Percentiles rank a stretch among this genome's conserved stretches.
Conservation (phyloP, 352 stramenopile species). For the Globisporangium camurandrum region DNA sequence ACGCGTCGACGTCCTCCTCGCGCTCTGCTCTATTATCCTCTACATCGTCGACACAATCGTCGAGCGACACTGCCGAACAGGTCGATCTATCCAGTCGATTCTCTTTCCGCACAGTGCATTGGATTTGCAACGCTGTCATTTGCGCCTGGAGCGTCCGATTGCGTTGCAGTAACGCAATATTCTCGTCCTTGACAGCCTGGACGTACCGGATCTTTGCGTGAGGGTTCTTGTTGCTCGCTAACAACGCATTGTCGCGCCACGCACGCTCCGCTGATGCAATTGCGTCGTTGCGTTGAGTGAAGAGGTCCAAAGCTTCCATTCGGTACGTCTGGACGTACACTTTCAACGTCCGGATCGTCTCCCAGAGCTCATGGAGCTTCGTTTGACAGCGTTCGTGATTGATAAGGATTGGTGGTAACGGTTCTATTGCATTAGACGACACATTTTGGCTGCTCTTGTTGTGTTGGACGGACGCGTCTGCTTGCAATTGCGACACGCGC, state of each 20-base stretch:
- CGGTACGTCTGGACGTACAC: slow-evolving; percentile 56
- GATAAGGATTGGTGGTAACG: slow-evolving; percentile 1
- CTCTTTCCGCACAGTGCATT: slow-evolving; percentile 2
- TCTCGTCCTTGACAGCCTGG: slow-evolving; percentile 63
- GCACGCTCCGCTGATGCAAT: slow-evolving; percentile 42
- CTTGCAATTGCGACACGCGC: background rate
- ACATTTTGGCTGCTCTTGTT: too few relatives aligned
- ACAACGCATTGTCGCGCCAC: slow-evolving; percentile 44
- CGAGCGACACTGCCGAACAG: too few relatives aligned
- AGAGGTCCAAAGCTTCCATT: slow-evolving; percentile 38
- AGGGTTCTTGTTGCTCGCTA: slow-evolving; percentile 53
- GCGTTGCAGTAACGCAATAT: slow-evolving; percentile 33
- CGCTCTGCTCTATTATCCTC: too few relatives aligned
- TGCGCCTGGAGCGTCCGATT: slow-evolving; percentile 51
- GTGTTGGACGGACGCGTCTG: too few relatives aligned
- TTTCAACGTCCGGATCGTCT: slow-evolving; percentile 50
- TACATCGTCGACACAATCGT: slow-evolving; percentile 3
- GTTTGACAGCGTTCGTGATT: slow-evolving; percentile 47
- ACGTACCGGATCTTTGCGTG: slow-evolving; percentile 74
- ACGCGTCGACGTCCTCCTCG: slow-evolving; percentile 15
- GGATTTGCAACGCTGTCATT: slow-evolving; percentile 19
- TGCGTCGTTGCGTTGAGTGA: slow-evolving; percentile 48
- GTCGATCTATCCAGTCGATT: slow-evolving; percentile 7
- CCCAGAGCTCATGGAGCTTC: slow-evolving; percentile 66
- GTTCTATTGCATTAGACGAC: too few relatives aligned